Base-by-base conservation (phyloP, 352 stramenopile genomes). In the Phytophthora sojae region DNA sequence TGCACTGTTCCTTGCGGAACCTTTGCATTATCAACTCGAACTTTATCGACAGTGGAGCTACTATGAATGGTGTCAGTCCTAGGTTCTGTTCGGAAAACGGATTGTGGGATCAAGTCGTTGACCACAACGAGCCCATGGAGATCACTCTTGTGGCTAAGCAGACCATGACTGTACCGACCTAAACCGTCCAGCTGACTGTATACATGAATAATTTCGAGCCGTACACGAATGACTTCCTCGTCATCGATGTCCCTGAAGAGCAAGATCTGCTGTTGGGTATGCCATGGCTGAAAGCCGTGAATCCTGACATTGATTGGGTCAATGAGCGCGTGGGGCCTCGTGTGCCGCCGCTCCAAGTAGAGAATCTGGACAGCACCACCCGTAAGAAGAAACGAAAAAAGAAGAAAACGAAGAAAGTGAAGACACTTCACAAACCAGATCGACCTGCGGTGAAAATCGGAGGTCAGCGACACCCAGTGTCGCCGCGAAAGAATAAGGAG, bases 271-370 rank as follows among this genome's bases (percentile, higher is more conserved):
- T 73, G 9, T 35, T 67, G 2, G 65, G 65, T 6, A 73, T 68
- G 44, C 44, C 58, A 11, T 73, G 57, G 51, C 15, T 73, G 3
- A 58, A 45, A 26, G n/a, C 65, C 0, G 15, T 17, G 2, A 64
- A 68, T 23, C 58, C 58, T 44, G 52, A 73, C 15, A 73, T 73
- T n/a, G 58, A 73, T 26, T 73, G 66, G 58, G 35, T 59, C 4
- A 8, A 37, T 3, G 35, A 73, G 26, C 29, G 50, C 8, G 32
- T 47, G 15, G 9, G 7, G 12, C 12, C 39, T n/a, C 39, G 39
- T 19, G 39, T 19, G 21, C 21, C 21, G 0, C 39, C 2, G 39
- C 39, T 0, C 12, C 5, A n/a, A 15, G 1, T 17, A 12, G 14
- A 17, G 14, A 15, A 15, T 17, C 8, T 15, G 35, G 35, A 44